Base-by-base conservation (phyloP, 805 yeast genomes). In the Ogataea ganodermae region DNA sequence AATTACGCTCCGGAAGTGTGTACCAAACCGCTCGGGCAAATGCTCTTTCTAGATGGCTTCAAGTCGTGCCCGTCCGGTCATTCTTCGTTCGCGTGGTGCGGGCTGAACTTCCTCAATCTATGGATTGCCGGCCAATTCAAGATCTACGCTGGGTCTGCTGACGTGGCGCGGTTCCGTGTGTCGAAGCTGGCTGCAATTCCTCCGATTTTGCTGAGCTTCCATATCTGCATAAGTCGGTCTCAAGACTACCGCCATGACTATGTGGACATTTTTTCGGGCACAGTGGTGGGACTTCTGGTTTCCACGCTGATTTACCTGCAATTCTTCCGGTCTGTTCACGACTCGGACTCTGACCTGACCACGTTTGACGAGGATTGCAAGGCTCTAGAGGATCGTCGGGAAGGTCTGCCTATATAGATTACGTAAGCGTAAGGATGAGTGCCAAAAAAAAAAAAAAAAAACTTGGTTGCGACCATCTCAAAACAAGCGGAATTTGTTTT, bases 191-290 rank as follows among this genome's bases (percentile, higher is more conserved):
- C 45, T 2, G 45, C 52, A 10, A 28, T 61, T 21, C 24, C 59
- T 13, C 92, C 92, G 1, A 57, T 77, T 0, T 59, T 87, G 12
- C 74, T 86, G 10, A 95, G 96, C 1, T 58, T 78, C 1, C 72
- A 81, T 46, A 83, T 91, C 55, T 96, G 96, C 0, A 66, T 86
- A 40, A 79, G 91, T 43, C 76, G 98, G 55, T 86, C 96, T 1
- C 84, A 85, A 56, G 98, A 92, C 68, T 91, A 90, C 66, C 78
- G 96, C 64, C 98, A 94, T 61, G 97, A 90, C 66, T 88, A 84
- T 61, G 71, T 83, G 16, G 98, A 94, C 65, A 84, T 92, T 3
- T 55, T 85, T 0, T 58, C 81, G 12, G 99, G 98, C 3, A 72
- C 85, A 23, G 17, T 71, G 1, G 59, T 91, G 3, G 98, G 97